phyloP scores from a whole-genome alignment of 768 basidiomycete species.

The Vararia minispora region DNA sequence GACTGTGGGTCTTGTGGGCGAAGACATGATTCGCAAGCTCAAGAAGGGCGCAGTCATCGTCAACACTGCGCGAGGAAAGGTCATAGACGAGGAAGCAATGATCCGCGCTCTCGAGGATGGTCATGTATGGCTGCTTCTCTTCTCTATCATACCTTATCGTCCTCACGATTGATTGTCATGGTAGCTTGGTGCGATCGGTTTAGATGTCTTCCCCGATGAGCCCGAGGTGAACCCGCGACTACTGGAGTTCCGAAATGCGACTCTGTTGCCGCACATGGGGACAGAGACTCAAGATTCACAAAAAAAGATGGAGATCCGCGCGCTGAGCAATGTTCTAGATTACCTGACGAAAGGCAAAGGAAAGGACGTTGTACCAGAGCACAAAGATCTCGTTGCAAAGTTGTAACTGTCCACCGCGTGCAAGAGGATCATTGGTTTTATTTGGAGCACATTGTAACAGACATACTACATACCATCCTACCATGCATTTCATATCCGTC shows the following conservation, averaged over 20 bases:
- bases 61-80: slow-evolving; percentile 86
- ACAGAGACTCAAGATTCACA: slow-evolving; percentile 78
- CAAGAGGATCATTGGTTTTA: no score
- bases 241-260: slow-evolving; percentile 72
- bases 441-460: no score
- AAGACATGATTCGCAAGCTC: slow-evolving; percentile 64
- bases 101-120: slow-evolving; percentile 78
- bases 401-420: no score
- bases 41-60: slow-evolving; percentile 72
- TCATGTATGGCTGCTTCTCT: slow-evolving; percentile 45
- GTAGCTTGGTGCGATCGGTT: slow-evolving; percentile 68
- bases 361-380: slow-evolving; percentile 57
- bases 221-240: slow-evolving; percentile 71
- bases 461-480: no score
- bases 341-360: slow-evolving; percentile 55
- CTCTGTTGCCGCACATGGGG: slow-evolving; percentile 87
- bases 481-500: no score
- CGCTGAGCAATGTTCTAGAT: slow-evolving; percentile 65
- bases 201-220: slow-evolving; percentile 84
- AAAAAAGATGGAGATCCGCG: slow-evolving; percentile 76
- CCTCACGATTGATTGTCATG: slow-evolving; percentile 5
- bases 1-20: slow-evolving; percentile 64
- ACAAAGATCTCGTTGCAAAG: slow-evolving; percentile 13
- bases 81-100: slow-evolving; percentile 81
- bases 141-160: slow-evolving; percentile 1